Evolutionary conservation across 2,329 filamentous ascomycete genomes (phyloP), one percentile per base, ranked within the genome.

Genomic region (Laburnicola sp.): DNA sequence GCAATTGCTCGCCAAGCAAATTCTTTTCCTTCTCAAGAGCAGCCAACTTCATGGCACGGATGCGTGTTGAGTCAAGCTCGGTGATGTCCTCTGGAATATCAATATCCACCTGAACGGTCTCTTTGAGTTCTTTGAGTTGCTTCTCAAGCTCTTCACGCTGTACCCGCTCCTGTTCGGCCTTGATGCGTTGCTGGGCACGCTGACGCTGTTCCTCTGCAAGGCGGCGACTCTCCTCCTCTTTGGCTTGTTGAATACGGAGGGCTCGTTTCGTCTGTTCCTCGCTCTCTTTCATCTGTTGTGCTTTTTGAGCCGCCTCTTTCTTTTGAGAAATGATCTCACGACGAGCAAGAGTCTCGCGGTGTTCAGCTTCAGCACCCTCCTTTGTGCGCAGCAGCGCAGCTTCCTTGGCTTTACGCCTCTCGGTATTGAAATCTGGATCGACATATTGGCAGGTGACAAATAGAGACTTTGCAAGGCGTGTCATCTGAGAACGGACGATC

Each of bases 21-120:
- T 93, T 96, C 87, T 97, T 99, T 81, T 97, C 94, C 65, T 93
- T 92, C 78, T 97, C 94, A 8, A 99, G 84, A 75, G 96, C 93
- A 54, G 90, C 88, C 51, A 99, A 84, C 81, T 97, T 97, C 78
- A 99, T 88, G 62, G 89, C 88, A 72, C 94, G 92, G 64, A 99
- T 89, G 58, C 88, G 87, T 44, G 70, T 67, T 28, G 75, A 76
- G 64, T 80, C 77, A 8, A 80, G 70, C 44, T 79, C 76, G 74
- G 91, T 91, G 73, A 86, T 89, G 75, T 97, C 92, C 50, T 97
- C 83, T 2, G 70, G 70, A 59, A 89, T 89, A 56, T 94, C 87
- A 48, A 97, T 80, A 65, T 97, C 91, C 56, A 97, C 87, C 79
- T 95, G 95, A 60, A 88, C 84, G 54, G 87, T 88, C 63, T 91